These are phyloP conservation scores for Scheffersomyces amazonensis DNA, from an alignment of 805 yeast genomes.

Conservation along the genomic window DNA sequence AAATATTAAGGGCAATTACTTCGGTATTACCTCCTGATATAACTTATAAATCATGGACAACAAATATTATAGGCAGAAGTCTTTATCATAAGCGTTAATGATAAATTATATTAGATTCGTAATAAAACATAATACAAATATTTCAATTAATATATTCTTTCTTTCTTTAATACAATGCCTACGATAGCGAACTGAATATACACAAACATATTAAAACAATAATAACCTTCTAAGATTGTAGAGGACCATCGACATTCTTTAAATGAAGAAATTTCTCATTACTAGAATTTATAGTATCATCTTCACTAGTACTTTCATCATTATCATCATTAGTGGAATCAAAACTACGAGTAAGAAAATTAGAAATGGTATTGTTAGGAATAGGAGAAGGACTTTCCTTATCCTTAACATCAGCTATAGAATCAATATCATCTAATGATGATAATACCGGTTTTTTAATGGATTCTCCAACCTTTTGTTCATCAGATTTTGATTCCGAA, in stretches of 20 bases:
- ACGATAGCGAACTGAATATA: too few species aligned
- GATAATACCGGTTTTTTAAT: background rate
- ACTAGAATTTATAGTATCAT: constrained; percentile 3
- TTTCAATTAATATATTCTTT: too few species aligned
- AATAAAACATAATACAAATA: too few species aligned
- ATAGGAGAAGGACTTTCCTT: background rate
- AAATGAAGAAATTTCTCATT: constrained; percentile 19
- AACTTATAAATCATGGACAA: constrained; percentile 29
- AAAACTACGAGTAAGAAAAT: background rate
- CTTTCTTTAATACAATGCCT: too few species aligned
- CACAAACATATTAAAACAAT: too few species aligned
- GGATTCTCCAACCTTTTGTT: background rate
- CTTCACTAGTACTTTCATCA: background rate
- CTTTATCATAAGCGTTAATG: constrained; percentile 2
- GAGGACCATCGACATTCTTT: constrained; percentile 20
- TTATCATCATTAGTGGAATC: background rate
- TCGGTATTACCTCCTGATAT: constrained; percentile 10
- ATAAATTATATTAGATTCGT: too few species aligned
- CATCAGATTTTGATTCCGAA: too few species aligned
- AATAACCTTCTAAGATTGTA: too few species aligned
- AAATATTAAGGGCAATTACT: constrained; percentile 17
- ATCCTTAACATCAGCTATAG: background rate
- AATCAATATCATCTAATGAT: background rate
- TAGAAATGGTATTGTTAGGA: too few species aligned
- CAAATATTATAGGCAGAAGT: constrained; percentile 32